These are phyloP conservation scores for Alternaria panax DNA, from an alignment of 2,329 filamentous ascomycete species.

Conservation along the genomic window DNA sequence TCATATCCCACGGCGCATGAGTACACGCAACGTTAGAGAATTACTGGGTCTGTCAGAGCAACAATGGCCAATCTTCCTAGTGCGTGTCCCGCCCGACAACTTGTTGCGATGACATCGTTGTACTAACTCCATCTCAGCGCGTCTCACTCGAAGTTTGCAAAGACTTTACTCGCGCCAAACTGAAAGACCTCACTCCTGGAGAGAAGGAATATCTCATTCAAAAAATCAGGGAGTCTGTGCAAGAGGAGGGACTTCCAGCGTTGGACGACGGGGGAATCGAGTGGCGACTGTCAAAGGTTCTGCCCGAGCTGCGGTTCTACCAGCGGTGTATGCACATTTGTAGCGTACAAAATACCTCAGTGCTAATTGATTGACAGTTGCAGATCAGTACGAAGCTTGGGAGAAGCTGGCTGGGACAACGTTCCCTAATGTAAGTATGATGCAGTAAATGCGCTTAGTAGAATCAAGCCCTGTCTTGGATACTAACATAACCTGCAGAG, in stretches of 20 bases:
- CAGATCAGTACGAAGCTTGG: neutral
- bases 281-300: conserved; percentile 9
- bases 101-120: neutral
- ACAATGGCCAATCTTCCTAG: conserved; percentile 12
- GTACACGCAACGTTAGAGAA: neutral
- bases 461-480: neutral
- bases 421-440: neutral
- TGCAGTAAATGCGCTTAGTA: neutral
- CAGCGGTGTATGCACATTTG: conserved; percentile 3
- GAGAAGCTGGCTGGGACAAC: neutral
- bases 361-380: neutral
- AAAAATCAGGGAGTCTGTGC: neutral
- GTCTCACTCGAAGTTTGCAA: conserved; percentile 10
- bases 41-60: conserved; percentile 5
- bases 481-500: neutral
- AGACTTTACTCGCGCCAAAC: neutral
- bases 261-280: conserved; percentile 7
- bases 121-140: conserved; percentile 4
- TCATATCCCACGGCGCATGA: conserved; percentile 2
- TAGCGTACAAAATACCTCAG: neutral
- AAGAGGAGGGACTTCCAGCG: neutral
- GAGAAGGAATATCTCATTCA: neutral
- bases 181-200: neutral
- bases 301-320: conserved; percentile 8
- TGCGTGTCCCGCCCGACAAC: neutral